phyloP scores from a whole-genome alignment of 176 grass and related monocot genomes.

The Avena eriantha region DNA sequence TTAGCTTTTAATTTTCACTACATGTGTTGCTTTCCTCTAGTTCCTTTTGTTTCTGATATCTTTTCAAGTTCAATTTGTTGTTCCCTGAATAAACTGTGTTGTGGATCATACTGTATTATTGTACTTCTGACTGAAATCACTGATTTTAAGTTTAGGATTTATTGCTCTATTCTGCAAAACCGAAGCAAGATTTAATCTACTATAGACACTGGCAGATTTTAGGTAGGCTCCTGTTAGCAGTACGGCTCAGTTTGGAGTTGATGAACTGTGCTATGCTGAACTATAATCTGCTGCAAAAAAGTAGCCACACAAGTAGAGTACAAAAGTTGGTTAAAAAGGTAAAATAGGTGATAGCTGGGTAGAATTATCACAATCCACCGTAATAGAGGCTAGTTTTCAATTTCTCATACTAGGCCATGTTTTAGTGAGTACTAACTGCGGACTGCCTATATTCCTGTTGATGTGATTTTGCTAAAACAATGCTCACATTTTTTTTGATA shows the following conservation, averaged over 20 bases:
- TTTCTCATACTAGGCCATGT: neutral
- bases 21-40: slow-evolving; percentile 5
- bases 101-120: slow-evolving; percentile 20
- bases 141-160: neutral
- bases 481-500: slow-evolving; percentile 11
- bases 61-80: slow-evolving; percentile 8
- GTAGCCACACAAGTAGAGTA: neutral
- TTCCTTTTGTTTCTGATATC: slow-evolving; percentile 5
- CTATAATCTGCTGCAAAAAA: neutral
- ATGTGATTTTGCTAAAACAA: slow-evolving; percentile 7
- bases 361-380: neutral
- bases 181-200: neutral
- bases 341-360: neutral
- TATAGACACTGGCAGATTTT: neutral
- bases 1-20: slow-evolving; percentile 2
- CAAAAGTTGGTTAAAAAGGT: neutral
- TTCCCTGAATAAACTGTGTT: slow-evolving; percentile 8
- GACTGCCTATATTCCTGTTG: slow-evolving; percentile 3
- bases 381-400: neutral
- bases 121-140: neutral
- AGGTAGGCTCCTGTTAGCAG: neutral
- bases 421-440: neutral
- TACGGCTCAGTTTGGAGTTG: neutral
- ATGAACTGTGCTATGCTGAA: neutral
- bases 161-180: slow-evolving; percentile 7